Conservation (phyloP, 2,329 filamentous ascomycete genomes). For the Thyridium curvatum region DNA sequence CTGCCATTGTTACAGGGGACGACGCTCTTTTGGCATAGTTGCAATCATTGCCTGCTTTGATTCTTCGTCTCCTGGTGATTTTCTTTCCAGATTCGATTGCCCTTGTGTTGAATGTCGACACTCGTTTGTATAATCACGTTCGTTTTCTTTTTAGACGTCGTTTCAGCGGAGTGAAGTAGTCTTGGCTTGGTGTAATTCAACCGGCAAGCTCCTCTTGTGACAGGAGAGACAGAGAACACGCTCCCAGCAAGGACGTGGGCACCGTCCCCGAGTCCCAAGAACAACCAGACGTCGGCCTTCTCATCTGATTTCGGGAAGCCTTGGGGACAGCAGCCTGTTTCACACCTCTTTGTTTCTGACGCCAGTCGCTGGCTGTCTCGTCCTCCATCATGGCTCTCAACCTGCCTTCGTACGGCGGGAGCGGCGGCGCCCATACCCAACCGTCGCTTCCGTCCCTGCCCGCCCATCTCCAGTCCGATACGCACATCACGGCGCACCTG, state of each 20-base stretch:
- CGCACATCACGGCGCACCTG: conserved; percentile 73
- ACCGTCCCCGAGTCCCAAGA: too few relatives aligned
- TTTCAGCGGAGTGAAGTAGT: background rate
- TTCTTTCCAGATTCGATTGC: too few relatives aligned
- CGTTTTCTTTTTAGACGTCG: conserved; percentile 5
- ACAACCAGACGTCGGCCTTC: background rate
- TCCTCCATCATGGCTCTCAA: conserved; percentile 53
- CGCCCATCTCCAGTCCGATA: conserved; percentile 61
- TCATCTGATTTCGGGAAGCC: background rate
- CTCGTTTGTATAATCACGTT: conserved; percentile 3
- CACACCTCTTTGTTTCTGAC: conserved; percentile 12
- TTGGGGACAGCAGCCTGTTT: conserved; percentile 3
- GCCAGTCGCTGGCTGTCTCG: conserved; percentile 7
- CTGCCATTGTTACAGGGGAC: too few relatives aligned
- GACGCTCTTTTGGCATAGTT: too few relatives aligned
- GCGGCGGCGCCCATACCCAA: conserved; percentile 66
- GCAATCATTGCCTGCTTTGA: conserved; percentile 1
- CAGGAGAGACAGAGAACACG: too few relatives aligned
- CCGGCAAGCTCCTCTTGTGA: too few relatives aligned
- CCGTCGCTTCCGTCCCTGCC: conserved; percentile 84
- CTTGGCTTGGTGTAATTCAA: too few relatives aligned
- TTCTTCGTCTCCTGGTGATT: conserved; percentile 2
- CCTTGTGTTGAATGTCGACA: too few relatives aligned
- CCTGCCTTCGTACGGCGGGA: conserved; percentile 40
- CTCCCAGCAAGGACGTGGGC: too few relatives aligned